Conservation (phyloP, 2,329 filamentous ascomycete genomes). For the Colletotrichum eleusines region DNA sequence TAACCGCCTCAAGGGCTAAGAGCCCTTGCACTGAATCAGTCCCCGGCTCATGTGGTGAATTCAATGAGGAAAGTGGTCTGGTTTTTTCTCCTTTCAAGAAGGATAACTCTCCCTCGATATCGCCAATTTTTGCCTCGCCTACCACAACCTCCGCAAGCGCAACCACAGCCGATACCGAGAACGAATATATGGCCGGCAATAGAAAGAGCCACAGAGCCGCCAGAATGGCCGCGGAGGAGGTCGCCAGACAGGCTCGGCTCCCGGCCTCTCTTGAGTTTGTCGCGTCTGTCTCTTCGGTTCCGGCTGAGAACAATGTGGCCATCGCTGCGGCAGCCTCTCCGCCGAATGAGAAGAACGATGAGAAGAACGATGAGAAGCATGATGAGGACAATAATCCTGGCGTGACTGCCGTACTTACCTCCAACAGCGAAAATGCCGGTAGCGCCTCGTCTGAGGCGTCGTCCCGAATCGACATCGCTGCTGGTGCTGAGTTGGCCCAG, state of each 20-base stretch:
- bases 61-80: background rate
- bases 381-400: background rate
- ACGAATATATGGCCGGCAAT: constrained; percentile 7
- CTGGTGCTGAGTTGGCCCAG: background rate
- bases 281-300: background rate
- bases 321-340: background rate
- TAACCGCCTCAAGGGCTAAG: background rate
- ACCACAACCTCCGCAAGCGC: background rate
- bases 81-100: background rate
- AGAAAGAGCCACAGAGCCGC: constrained; percentile 12
- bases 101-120: background rate
- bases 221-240: constrained; percentile 15
- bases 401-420: background rate
- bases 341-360: background rate
- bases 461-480: background rate
- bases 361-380: background rate
- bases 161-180: background rate
- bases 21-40: background rate
- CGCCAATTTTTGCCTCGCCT: background rate
- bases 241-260: constrained; percentile 9
- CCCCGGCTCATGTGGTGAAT: background rate
- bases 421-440: constrained; percentile 6
- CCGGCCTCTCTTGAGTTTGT: background rate
- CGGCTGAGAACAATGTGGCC: background rate
- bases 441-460: background rate